Conservation (phyloP, 1,284 basidiomycete genomes). For the Mycena citricolor region DNA sequence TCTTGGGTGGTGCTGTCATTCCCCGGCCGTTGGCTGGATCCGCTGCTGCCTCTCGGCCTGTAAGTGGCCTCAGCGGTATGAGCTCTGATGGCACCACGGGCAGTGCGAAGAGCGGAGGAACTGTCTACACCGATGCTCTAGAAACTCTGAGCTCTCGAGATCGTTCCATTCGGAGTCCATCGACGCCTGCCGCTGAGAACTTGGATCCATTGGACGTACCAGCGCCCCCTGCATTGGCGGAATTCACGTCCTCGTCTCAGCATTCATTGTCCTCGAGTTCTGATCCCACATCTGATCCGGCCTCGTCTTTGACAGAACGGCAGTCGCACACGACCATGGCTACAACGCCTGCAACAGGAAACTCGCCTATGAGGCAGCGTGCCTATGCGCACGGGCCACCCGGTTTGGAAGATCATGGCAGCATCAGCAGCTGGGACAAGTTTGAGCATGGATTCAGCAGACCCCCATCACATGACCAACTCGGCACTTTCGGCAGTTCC, state of each 20-base stretch:
- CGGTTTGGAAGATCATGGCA: constrained; percentile 7
- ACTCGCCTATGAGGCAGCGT: constrained; percentile 6
- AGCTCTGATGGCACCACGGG: constrained; percentile 17
- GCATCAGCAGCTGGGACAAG: constrained; percentile 9
- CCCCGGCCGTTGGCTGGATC: constrained; percentile 4
- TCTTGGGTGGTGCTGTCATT: constrained; percentile 1
- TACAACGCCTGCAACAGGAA: constrained; percentile 1
- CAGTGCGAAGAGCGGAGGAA: constrained; percentile 21
- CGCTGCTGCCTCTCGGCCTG: not conserved
- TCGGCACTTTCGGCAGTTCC: constrained; percentile 18
- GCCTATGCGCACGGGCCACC: constrained; percentile 17
- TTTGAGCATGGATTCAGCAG: constrained; percentile 19
- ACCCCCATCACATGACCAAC: constrained; percentile 11
- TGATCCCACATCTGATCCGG: not conserved
- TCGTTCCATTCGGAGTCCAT: too few relatives aligned
- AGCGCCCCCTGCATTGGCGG: constrained; percentile 14
- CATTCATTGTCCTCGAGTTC: constrained; percentile 1
- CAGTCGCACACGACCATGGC: constrained; percentile 1
- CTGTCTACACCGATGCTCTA: constrained; percentile 19
- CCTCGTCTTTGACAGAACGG: too few relatives aligned
- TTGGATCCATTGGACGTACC: constrained; percentile 17
- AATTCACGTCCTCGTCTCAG: constrained; percentile 15
- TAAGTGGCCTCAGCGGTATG: constrained; percentile 13
- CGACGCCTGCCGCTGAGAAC: too few relatives aligned
- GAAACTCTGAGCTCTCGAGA: constrained; percentile 17